These are phyloP conservation scores for Monosporascus ibericus DNA, from an alignment of 2,329 filamentous ascomycete species.

Conservation along the genomic window DNA sequence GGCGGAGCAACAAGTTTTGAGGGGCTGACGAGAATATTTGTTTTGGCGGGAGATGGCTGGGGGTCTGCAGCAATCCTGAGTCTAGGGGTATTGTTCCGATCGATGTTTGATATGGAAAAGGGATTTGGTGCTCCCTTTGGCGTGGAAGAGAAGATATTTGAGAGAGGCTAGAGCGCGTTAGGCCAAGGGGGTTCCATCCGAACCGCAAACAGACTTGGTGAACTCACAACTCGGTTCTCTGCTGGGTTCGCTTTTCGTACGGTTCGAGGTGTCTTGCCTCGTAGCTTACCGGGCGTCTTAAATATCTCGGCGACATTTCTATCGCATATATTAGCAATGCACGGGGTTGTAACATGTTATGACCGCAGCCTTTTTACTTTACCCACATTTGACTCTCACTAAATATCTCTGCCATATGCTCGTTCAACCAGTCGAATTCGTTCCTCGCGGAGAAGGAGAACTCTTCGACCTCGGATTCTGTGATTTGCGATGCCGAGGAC, in stretches of 20 bases:
- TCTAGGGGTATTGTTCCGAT: slow-evolving; percentile 48
- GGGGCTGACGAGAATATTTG: slow-evolving; percentile 27
- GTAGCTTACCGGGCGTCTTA: slow-evolving; percentile 82
- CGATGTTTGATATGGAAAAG: slow-evolving; percentile 41
- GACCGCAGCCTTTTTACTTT: background rate
- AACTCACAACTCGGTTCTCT: slow-evolving; percentile 59
- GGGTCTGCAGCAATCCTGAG: slow-evolving; percentile 55
- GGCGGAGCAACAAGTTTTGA: slow-evolving; percentile 27
- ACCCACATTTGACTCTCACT: slow-evolving; percentile 79
- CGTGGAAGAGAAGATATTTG: slow-evolving; percentile 51
- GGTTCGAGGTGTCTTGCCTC: slow-evolving; percentile 74
- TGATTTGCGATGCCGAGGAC: slow-evolving; percentile 67
- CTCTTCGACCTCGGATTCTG: slow-evolving; percentile 81
- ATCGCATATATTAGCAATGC: slow-evolving; percentile 21
- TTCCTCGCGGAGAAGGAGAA: slow-evolving; percentile 88
- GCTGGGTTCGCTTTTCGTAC: slow-evolving; percentile 52
- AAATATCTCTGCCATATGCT: slow-evolving; percentile 96
- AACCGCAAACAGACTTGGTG: background rate
- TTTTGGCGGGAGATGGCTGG: slow-evolving; percentile 23
- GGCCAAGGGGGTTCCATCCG: slow-evolving; percentile 6
- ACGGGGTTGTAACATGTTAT: background rate
- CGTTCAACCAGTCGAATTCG: slow-evolving; percentile 96
- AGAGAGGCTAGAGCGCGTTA: slow-evolving; percentile 43
- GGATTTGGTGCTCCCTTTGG: slow-evolving; percentile 49
- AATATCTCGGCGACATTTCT: slow-evolving; percentile 94